Evolutionary conservation across 768 basidiomycete species (phyloP), one percentile per base, ranked within the genome.

Genomic region (Leccinum rimulosum): DNA sequence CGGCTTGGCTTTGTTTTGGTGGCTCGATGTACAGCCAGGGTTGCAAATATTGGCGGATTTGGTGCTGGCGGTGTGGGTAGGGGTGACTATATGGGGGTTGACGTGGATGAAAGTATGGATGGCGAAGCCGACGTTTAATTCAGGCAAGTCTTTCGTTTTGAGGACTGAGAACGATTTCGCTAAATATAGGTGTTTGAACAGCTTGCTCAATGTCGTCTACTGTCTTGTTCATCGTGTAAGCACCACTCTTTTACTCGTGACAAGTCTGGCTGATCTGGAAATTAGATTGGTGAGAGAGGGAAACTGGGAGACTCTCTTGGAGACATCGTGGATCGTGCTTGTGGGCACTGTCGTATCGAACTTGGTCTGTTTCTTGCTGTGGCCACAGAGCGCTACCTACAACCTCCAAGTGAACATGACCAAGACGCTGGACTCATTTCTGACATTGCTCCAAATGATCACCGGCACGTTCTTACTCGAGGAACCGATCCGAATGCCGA

Each of bases 31-130:
- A 14, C 79, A 80, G 50, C 80, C 84, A 4, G 91, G 88, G 0
- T 87, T 80, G 82, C 85, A 88, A 57, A 84, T 85, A 81, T 70
- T 91, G 25, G 93, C 87, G 0, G 91, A 95, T 64, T 66, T 82
- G 45, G 70, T 92, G 22, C 87, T 87, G 11, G 82, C 97, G 25
- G 52, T 84, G 7, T 97, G 91, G 91, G 81, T 99, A 59, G 95
- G 91, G 4, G 64, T 91, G 3, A 86, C 88, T 22, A 90, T 96
- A 81, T 88, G 87, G 52, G 69, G 81, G 4, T 71, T 98, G 17
- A 93, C 95, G 1, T 98, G 92, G 90, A 84, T 88, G 75, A 98
- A 98, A 72, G 82, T 91, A 2, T 93, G 89, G 86, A 93, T 98
- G 82, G 81, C 78, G 11, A 95, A 89, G 68, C 91, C 93, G 2